Percentiles rank a stretch among this genome's conserved stretches.
These are phyloP conservation scores for Gardenia jasminoides DNA, from an alignment of 257 asterid species.

Conservation along the genomic window DNA sequence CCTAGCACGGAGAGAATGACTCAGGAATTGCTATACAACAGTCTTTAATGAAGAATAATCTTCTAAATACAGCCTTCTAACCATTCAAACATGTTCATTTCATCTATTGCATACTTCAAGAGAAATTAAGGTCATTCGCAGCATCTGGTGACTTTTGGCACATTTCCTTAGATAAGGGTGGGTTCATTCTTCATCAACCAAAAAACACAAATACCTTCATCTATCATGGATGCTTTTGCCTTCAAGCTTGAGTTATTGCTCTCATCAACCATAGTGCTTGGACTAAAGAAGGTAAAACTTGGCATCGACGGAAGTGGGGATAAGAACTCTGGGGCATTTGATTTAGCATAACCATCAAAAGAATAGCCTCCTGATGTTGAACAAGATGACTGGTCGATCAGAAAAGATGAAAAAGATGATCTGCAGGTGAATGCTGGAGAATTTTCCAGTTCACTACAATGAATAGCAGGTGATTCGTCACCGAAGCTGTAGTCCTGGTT, in stretches of 20 bases:
- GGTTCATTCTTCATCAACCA: not conserved
- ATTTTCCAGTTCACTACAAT: slow-evolving; percentile 25
- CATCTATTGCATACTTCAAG: not conserved
- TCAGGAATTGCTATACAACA: not conserved
- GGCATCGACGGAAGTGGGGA: slow-evolving; percentile 58
- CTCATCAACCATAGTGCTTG: slow-evolving; percentile 27
- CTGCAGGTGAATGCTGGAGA: slow-evolving; percentile 53
- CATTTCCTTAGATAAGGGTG: too few relatives aligned
- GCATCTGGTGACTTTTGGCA: not conserved
- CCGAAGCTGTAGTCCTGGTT: slow-evolving; percentile 46
- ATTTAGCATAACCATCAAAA: slow-evolving; percentile 24
- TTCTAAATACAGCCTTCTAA: not conserved
- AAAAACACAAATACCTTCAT: slow-evolving; percentile 32
- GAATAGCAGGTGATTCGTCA: slow-evolving; percentile 36
- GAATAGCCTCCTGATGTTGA: slow-evolving; percentile 26
- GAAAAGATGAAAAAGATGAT: slow-evolving; percentile 50
- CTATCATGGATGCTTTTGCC: slow-evolving; percentile 26
- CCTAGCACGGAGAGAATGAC: not conserved
- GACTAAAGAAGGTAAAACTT: slow-evolving; percentile 58
- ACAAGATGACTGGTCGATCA: slow-evolving; percentile 30
- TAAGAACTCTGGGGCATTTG: slow-evolving; percentile 34
- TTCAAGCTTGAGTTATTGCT: slow-evolving; percentile 26
- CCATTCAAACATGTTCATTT: too few relatives aligned
- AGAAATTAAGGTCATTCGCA: not conserved
- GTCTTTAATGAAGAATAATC: not conserved